Evolutionary conservation across 331 rosid genomes (phyloP), one percentile per base, ranked within the genome.

Genomic region (Malus hybrid): DNA sequence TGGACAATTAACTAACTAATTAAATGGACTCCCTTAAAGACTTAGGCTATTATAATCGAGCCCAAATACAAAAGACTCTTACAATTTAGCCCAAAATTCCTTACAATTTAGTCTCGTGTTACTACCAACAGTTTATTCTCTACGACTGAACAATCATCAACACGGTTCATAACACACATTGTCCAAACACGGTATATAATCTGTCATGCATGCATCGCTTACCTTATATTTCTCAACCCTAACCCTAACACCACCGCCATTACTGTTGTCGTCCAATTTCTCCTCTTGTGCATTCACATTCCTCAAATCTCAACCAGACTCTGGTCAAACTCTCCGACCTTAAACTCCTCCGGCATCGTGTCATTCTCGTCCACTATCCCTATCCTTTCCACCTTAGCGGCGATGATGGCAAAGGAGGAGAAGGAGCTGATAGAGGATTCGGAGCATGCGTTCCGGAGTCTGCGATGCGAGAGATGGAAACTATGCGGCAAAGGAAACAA

Each of bases 131-230:
- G 5, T 34, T 6, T 34, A 7, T 34, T 5, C 39, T 34, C 32
- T 7, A 4, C 3, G 39, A 34, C 7, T 7, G 39, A 34, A 34
- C 9, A 34, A 34, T 34, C 9, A 34, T 7, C 5, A 34, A 34
- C 39, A 1, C 2, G 6, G 39, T 34, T 34, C 39, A 34, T 34
- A 34, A 6, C 9, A 34, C 50, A 4, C 81, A 70, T 89, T 87
- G 60, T 93, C 97, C 87, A 91, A 74, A 83, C 97, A 91, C 29
- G 97, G 98, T 77, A 93, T 72, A 63, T 79, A 89, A 72, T 93
- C 86, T 14, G 84, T 84, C 89, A 83, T 79, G 14, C 77, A 72
- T 78, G 34, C 66, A n/a, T 86, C 84, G 65, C 98, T 91, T 33
- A 71, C 55, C 75, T 73, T 58, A 44, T 33, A 91, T 79, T 77